A percentile compares a stretch with the other conserved stretches of the same genome.
Evolutionary conservation across 2,329 filamentous ascomycete genomes (phyloP).

Genomic region (Pseudogymnoascus sp.): DNA sequence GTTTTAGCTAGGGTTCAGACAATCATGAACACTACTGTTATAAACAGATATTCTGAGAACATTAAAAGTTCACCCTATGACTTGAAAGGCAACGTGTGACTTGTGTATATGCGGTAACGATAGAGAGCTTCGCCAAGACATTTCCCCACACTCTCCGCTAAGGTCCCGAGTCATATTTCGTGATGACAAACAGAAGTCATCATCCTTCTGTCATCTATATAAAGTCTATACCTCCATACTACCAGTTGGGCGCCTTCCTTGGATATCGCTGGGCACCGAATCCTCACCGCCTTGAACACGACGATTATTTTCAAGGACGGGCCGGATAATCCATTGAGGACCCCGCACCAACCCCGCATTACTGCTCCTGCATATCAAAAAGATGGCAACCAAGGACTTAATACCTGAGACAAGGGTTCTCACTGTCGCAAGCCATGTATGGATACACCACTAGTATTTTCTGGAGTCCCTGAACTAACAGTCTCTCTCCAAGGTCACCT

Average conservation of each 20-base stretch:
- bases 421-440: conserved; percentile 91
- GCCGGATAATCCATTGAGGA: conserved; percentile 2
- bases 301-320: neutral
- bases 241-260: neutral
- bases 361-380: neutral
- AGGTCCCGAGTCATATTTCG: conserved; percentile 1
- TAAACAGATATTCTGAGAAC: neutral
- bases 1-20: conserved; percentile 7
- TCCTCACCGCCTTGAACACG: conserved; percentile 5
- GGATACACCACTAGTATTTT: conserved; percentile 28
- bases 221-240: neutral
- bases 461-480: conserved; percentile 19
- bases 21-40: neutral
- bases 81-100: neutral
- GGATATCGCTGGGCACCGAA: neutral
- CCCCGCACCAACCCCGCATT: conserved; percentile 7
- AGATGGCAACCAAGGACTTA: conserved; percentile 14
- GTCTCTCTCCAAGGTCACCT: conserved; percentile 53
- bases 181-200: neutral
- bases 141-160: conserved; percentile 7
- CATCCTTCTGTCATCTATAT: conserved; percentile 1
- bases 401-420: conserved; percentile 62
- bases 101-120: neutral
- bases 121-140: neutral
- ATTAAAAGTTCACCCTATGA: neutral